Conservation (phyloP, 768 basidiomycete species). For the Rhizopogon vesiculosus region DNA sequence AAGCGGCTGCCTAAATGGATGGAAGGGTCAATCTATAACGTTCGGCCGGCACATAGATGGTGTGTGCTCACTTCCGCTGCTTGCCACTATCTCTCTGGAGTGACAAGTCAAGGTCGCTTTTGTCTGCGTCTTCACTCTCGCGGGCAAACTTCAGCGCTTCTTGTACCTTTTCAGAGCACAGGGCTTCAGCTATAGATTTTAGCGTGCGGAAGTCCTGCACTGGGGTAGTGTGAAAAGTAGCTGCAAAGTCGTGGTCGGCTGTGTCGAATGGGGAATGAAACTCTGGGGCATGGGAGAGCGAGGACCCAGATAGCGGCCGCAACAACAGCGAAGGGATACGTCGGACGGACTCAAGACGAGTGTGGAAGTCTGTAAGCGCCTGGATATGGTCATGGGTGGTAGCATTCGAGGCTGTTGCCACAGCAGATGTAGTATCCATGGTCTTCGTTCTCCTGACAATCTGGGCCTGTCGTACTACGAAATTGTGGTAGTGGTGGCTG, state of each 20-base stretch:
- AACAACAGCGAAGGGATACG: conserved; percentile 43
- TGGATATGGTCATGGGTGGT: conserved; percentile 42
- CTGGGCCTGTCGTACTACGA: no score
- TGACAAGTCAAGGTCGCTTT: conserved; percentile 40
- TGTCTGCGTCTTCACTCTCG: conserved; percentile 51
- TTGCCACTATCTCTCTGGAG: conserved; percentile 49
- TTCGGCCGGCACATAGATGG: neutral
- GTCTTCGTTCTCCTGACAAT: neutral
- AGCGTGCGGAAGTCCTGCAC: conserved; percentile 43
- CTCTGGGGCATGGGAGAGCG: conserved; percentile 17
- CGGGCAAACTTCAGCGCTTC: conserved; percentile 50
- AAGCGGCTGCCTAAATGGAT: conserved; percentile 37
- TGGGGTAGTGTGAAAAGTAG: conserved; percentile 22
- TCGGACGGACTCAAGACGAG: conserved; percentile 39
- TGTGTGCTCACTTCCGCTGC: conserved; percentile 48
- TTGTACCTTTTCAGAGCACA: conserved; percentile 52
- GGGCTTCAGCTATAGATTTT: conserved; percentile 40
- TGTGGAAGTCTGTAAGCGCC: conserved; percentile 41
- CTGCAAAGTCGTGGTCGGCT: conserved; percentile 24
- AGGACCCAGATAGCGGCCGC: conserved; percentile 27
- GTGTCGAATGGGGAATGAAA: conserved; percentile 24
- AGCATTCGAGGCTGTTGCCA: neutral
- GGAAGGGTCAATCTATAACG: neutral
- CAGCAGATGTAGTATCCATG: conserved; percentile 1
- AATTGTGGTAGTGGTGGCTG: no score